A percentile compares a stretch with the other conserved stretches of the same genome.
These are phyloP conservation scores for Flueggea neowawraea DNA, from an alignment of 441 rosid species.

Conservation along the genomic window DNA sequence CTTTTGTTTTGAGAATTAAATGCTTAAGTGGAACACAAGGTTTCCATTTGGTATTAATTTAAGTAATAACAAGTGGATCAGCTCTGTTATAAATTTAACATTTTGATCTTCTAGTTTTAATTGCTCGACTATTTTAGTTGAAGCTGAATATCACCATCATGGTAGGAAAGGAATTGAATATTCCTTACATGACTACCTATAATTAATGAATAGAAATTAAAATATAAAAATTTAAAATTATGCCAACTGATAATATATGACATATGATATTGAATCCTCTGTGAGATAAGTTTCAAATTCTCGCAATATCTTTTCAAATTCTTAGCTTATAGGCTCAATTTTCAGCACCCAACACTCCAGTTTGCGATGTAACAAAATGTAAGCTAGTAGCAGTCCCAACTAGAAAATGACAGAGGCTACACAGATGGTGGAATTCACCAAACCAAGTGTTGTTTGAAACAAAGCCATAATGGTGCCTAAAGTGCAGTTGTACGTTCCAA, in stretches of 20 bases:
- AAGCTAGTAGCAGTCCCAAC: too few relatives aligned
- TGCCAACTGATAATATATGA: neutral
- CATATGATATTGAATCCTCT: too few relatives aligned
- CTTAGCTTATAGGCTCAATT: too few relatives aligned
- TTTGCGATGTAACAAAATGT: too few relatives aligned
- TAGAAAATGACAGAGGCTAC: too few relatives aligned
- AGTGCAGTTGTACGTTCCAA: too few relatives aligned
- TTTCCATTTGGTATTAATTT: constrained; percentile 38
- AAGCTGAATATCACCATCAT: constrained; percentile 52
- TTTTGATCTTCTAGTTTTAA: constrained; percentile 45
- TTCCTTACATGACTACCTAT: constrained; percentile 44
- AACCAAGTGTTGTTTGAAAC: too few relatives aligned
- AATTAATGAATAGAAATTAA: constrained; percentile 8
- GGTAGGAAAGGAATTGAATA: constrained; percentile 52
- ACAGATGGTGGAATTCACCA: too few relatives aligned
- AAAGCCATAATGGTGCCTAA: too few relatives aligned
- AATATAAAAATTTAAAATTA: constrained; percentile 1
- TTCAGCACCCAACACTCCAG: too few relatives aligned
- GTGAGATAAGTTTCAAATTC: too few relatives aligned
- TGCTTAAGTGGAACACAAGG: constrained; percentile 20
- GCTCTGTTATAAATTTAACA: constrained; percentile 37
- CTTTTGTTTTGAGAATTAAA: constrained; percentile 2
- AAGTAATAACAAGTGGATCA: constrained; percentile 45
- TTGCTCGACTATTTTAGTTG: constrained; percentile 62
- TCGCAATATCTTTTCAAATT: too few relatives aligned